A percentile compares a stretch with the other conserved stretches of the same genome.
Evolutionary conservation across 2,329 filamentous ascomycete species (phyloP).

Genomic region (Colletotrichum tofieldiae): DNA sequence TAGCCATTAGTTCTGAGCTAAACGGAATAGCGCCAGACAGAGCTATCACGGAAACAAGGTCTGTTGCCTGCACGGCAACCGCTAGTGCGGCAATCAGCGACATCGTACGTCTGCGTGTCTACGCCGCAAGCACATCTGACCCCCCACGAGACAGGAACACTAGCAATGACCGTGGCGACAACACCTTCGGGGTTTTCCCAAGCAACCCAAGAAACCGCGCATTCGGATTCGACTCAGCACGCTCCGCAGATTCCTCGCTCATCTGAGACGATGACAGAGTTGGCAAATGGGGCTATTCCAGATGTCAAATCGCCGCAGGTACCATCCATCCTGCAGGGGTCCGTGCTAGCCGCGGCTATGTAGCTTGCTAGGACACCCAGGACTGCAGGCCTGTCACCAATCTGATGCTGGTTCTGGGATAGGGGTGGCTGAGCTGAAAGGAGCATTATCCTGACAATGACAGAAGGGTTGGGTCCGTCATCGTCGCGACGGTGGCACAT

Average conservation of each 20-base stretch:
- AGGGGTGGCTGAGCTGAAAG: conserved; percentile 4
- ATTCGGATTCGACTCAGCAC: conserved; percentile 8
- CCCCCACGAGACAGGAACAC: not conserved
- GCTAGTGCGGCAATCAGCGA: conserved; percentile 24
- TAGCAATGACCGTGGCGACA: not conserved
- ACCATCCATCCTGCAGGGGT: not conserved
- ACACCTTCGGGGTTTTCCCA: not conserved
- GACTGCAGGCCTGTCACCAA: conserved; percentile 8
- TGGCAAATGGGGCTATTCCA: conserved; percentile 30
- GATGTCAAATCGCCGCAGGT: conserved; percentile 16
- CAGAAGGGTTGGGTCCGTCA: conserved; percentile 22
- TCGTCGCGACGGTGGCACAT: conserved; percentile 2
- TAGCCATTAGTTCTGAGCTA: not conserved
- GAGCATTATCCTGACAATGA: not conserved
- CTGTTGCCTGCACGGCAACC: not conserved
- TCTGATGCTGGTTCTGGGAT: conserved; percentile 6
- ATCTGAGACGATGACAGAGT: conserved; percentile 17
- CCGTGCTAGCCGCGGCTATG: conserved; percentile 26
- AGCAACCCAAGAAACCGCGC: not conserved
- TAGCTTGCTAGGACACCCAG: not conserved
- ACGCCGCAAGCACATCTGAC: not conserved
- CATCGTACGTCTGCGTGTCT: conserved; percentile 16
- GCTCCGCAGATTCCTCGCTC: not conserved
- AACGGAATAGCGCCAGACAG: not conserved
- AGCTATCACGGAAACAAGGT: not conserved